Evolutionary conservation across 139 green algal species (phyloP), one percentile per base, ranked within the genome.

Genomic region (Micromonas pusilla): DNA sequence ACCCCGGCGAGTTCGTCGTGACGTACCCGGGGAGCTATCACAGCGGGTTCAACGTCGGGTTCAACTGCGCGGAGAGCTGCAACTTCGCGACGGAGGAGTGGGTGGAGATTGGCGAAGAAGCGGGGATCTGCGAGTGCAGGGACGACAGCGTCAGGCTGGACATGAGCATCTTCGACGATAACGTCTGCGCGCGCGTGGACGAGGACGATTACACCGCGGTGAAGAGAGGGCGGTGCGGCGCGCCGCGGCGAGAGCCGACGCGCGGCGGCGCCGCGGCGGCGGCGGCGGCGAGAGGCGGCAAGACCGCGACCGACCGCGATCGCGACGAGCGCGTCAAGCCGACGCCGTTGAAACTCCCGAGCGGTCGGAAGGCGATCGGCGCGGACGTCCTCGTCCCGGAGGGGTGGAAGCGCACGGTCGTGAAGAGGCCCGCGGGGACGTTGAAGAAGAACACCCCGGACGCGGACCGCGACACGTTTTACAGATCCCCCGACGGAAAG

Each of bases 11-110:
- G 78, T 96, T 90, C 34, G 80, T 97, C 3, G 63, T 97, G 45
- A 97, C 93, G 25, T 97, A 93, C 80, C 92, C 93, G 0, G 82
- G 88, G 31, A 72, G 86, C 26, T 97, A 96, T 83, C 92, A 97
- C 80, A 82, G 60, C 19, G 91, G 91, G 64, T 97, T 96, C 83
- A 82, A 81, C 34, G 77, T 86, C 70, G 93, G 92, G 70, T 93
- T 95, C 84, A 94, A 95, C 81, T 80, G 89, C 28, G 92, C 91
- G 0, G 93, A 97, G 86, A 91, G 90, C 3, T 89, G 95, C 66
- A 97, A 97, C 86, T 96, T 97, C 78, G 88, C 82, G 5, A 87
- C 87, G 0, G 71, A 85, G 0, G 87, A 95, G 77, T 99, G 95
- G 95, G 79, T 97, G 1, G 16, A 45, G 3, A 77, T 75, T 37